Conservation (phyloP, 257 asterid species). For the Avicennia marina region DNA sequence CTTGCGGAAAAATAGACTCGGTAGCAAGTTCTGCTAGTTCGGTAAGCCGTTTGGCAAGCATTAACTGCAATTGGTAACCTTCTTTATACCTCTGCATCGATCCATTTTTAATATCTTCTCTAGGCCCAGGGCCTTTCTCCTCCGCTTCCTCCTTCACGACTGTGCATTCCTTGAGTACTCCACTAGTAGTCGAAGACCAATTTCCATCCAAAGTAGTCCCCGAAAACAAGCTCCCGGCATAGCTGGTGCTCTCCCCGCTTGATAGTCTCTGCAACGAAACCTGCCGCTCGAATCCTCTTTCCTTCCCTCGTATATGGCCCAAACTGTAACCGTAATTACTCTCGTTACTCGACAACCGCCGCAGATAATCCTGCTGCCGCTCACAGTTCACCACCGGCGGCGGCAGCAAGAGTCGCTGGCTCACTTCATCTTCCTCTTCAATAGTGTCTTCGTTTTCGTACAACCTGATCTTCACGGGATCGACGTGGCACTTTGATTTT, state of each 20-base stretch:
- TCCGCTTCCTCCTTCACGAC: constrained; percentile 35
- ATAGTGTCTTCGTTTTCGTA: constrained; percentile 18
- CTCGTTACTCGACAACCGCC: constrained; percentile 32
- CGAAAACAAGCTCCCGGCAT: constrained; percentile 72
- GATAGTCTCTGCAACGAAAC: constrained; percentile 61
- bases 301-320: constrained; percentile 27
- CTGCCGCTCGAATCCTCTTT: constrained; percentile 46
- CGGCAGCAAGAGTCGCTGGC: constrained; percentile 36
- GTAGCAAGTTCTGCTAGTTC: constrained; percentile 54
- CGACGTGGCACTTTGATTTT: constrained; percentile 22
- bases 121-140: constrained; percentile 9
- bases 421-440: constrained; percentile 40
- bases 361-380: constrained; percentile 31
- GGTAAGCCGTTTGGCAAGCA: constrained; percentile 61
- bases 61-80: constrained; percentile 66
- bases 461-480: constrained; percentile 45
- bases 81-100: constrained; percentile 48
- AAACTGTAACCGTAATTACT: constrained; percentile 25
- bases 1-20: constrained; percentile 45
- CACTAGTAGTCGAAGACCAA: constrained; percentile 54
- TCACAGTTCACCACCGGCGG: constrained; percentile 25
- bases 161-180: constrained; percentile 30
- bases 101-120: constrained; percentile 21
- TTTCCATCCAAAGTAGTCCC: constrained; percentile 68
- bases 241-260: constrained; percentile 72